Evolutionary conservation across 2,329 filamentous ascomycete genomes (phyloP).

Genomic region (Fusarium sp.): DNA sequence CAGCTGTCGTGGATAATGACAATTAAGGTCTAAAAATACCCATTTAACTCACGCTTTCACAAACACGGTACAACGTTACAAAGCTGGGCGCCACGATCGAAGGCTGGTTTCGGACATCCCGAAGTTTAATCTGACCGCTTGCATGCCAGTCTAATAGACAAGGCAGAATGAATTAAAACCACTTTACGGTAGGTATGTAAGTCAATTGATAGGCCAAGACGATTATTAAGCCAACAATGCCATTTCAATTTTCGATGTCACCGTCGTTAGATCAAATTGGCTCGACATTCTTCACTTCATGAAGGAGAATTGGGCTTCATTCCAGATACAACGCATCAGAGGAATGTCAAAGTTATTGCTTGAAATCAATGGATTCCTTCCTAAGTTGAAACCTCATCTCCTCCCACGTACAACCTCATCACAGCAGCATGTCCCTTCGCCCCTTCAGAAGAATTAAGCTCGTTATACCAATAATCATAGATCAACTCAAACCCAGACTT

Average conservation of each 20-base stretch:
- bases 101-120: not conserved
- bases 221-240: not conserved
- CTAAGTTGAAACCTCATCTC: not conserved
- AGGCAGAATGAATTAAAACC: not conserved
- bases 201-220: not conserved
- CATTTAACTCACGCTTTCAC: not conserved
- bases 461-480: constrained; percentile 25
- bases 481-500: constrained; percentile 28
- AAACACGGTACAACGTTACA: not conserved
- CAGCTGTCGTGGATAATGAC: not conserved
- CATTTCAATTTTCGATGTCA: not conserved
- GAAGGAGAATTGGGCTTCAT: not conserved
- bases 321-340: not conserved
- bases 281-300: not conserved
- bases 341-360: not conserved
- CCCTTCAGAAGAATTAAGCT: not conserved
- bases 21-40: constrained; percentile 1
- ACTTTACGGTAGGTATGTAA: not conserved
- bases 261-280: not conserved
- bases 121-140: constrained; percentile 7
- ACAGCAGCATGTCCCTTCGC: constrained; percentile 11
- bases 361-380: not conserved
- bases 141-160: not conserved
- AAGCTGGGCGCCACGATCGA: constrained; percentile 1
- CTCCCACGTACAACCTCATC: constrained; percentile 15